Evolutionary conservation across 2,329 filamentous ascomycete genomes (phyloP), one percentile per base, ranked within the genome.

Genomic region (Sordariomycetes sp.): DNA sequence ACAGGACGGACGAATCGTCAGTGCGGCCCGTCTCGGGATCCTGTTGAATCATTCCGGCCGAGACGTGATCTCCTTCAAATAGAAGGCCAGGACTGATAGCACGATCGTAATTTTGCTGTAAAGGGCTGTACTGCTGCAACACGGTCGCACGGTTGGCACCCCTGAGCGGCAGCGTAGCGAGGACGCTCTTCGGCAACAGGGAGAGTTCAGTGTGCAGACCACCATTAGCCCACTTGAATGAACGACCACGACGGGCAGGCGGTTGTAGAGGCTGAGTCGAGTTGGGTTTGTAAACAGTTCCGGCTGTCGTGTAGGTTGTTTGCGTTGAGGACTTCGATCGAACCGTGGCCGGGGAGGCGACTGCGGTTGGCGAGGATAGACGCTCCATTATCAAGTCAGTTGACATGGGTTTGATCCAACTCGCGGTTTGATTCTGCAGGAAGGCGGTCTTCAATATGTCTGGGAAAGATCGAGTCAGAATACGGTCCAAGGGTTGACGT

Each of bases 41-140:
- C 25, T 28, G 25, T 16, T n/a, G 25, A 3, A 15, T 11, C 49
- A 54, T 52, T 16, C 39, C 47, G 35, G 42, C 29, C 16, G 41
- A 35, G 25, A 42, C 28, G 30, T 54, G 46, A 11, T 54, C 53
- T 5, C 36, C 25, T 11, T 51, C 44, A 25, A 35, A 10, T 19
- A 32, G 18, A n/a, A 35, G 40, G 21, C 45, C 31, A 3, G 66
- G 68, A 35, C 59, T 70, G 30, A 66, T 44, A 17, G 69, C 68
- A 34, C 68, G 64, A 38, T 73, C 67, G 44, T 63, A 63, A 42
- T 72, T 72, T 42, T 74, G 68, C 46, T 71, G 69, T 19, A 74
- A 53, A 16, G 69, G 69, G 4, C 62, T 63, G 40, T 72, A 73
- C 36, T 66, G 58, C 14, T 51, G 53, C 27, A 54, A 36, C 17